Base-by-base conservation (phyloP, 176 grass and related monocot genomes). In the Coix lacrymajobi region DNA sequence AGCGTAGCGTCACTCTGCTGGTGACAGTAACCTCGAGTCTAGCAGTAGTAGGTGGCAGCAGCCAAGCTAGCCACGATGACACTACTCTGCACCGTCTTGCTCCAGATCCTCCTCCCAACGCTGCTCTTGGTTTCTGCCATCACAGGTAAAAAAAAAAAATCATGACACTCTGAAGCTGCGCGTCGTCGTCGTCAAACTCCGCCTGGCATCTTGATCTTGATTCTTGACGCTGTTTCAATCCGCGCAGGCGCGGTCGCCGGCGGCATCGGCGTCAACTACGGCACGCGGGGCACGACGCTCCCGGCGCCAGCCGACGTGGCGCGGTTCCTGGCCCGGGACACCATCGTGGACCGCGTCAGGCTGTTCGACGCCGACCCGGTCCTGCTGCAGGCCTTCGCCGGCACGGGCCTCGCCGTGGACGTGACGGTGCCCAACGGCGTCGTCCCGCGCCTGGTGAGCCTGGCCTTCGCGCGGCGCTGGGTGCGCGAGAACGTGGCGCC, bases 221-320 rank as follows among this genome's bases (percentile, higher is more conserved):
- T 9, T 57, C 52, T 17, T 46, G 40, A 17, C 17, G 5, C 19
- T 0, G 2, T 14, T 14, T 70, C 22, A 2, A 2, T 11, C 48
- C 3, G 71, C 19, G 75, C 83, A 79, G 76, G 44, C 22, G 62
- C 45, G 19, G 75, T 31, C 44, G 95, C 67, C 31, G 58, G 62
- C 30, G 81, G 86, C 81, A 78, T 98, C 40, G 95, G 92, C 73
- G 46, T 98, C 4, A 95, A 48, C 44, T 98, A 98, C 71, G 95
- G 95, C 66, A 86, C 34, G 79, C 77, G 74, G 1, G 92, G 81
- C 15, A 86, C 80, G 39, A 86, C 72, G 37, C 86, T 98, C 20
- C 95, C 90, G 24, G 33, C 88, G 5, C 88, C 88, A 6, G 75
- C 49, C 28, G 80, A 92, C 77, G 92, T 97, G 2, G 86, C 86